Percentiles rank a stretch among this genome's conserved stretches.
phyloP scores from a whole-genome alignment of 2,329 filamentous ascomycete genomes.

The Cadophora sp. region DNA sequence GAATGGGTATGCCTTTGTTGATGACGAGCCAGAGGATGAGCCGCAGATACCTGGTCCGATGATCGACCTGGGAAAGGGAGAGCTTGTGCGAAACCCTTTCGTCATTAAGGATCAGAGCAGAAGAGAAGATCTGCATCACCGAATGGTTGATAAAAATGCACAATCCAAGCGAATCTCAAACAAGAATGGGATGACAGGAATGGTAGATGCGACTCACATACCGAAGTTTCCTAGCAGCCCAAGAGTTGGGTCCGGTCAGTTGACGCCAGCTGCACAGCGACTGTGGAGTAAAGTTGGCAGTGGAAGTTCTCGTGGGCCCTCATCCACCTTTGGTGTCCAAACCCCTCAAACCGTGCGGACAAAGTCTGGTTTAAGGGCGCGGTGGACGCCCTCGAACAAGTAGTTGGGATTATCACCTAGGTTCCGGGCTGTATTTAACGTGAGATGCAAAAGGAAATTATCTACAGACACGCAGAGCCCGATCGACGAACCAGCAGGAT shows the following conservation, averaged over 20 bases:
- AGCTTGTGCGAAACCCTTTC: slow-evolving; percentile 79
- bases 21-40: slow-evolving; percentile 70
- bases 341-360: slow-evolving; percentile 38
- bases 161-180: slow-evolving; percentile 71
- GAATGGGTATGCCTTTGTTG: slow-evolving; percentile 93
- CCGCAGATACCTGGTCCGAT: slow-evolving; percentile 48
- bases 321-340: slow-evolving; percentile 38
- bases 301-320: slow-evolving; percentile 41
- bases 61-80: slow-evolving; percentile 64
- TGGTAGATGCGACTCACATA: slow-evolving; percentile 64
- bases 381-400: slow-evolving; percentile 40
- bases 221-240: slow-evolving; percentile 75
- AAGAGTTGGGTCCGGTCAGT: slow-evolving; percentile 54
- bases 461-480: not conserved
- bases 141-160: slow-evolving; percentile 84
- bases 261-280: slow-evolving; percentile 78
- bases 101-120: slow-evolving; percentile 75
- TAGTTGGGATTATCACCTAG: not conserved
- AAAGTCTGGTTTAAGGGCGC: slow-evolving; percentile 39
- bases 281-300: slow-evolving; percentile 68
- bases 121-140: slow-evolving; percentile 82
- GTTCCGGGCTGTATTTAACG: not conserved
- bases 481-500: not conserved
- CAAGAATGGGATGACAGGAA: slow-evolving; percentile 65
- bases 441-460: not conserved